Evolutionary conservation across 1,284 basidiomycete genomes (phyloP), one percentile per base, ranked within the genome.

Genomic region (Limonomyces culmigenus): DNA sequence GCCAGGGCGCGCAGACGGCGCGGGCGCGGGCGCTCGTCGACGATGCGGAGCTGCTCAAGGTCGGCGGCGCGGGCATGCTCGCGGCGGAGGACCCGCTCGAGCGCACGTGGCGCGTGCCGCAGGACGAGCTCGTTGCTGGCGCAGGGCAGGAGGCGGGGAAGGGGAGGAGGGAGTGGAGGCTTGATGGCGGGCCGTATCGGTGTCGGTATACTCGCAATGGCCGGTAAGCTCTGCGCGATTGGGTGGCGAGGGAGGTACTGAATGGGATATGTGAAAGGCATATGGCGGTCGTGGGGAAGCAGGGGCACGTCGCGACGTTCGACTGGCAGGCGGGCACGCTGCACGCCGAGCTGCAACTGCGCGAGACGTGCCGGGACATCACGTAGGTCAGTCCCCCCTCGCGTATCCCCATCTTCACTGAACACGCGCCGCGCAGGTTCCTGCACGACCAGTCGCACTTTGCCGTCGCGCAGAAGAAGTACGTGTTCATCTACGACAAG

Each of bases 391-490:
- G 31, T 35, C 39, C n/a, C n/a, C 32, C 5, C 25, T 39, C 31
- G 3, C n/a, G 1, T 40, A n/a, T 15, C 27, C 14, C 27, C 33
- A 33, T 52, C 27, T 43, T 33, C 37, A 36, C 16, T 29, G 20
- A 17, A 21, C 11, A 20, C 6, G 39, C 15, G 25, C 23, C 21
- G 18, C 29, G 15, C 40, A 86, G 83, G 18, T 98, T 92, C 54
- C 60, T 99, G 8, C 92, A 97, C 51, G 87, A 92, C 48, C 83
- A 93, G 38, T 78, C 79, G 1, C 87, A 83, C 58, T 91, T 84
- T 50, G 95, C 93, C 2, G 91, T 95, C 11, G 93, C 93, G 0
- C 93, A 98, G 56, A 88, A 89, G 55, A 88, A 92, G 65, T 89
- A 95, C 51, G 84, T 84, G 14, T 98, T 86, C 59, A 91, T 98